Evolutionary conservation across 2,329 filamentous ascomycete genomes (phyloP), one percentile per base, ranked within the genome.

Genomic region (Colletotrichum horii): DNA sequence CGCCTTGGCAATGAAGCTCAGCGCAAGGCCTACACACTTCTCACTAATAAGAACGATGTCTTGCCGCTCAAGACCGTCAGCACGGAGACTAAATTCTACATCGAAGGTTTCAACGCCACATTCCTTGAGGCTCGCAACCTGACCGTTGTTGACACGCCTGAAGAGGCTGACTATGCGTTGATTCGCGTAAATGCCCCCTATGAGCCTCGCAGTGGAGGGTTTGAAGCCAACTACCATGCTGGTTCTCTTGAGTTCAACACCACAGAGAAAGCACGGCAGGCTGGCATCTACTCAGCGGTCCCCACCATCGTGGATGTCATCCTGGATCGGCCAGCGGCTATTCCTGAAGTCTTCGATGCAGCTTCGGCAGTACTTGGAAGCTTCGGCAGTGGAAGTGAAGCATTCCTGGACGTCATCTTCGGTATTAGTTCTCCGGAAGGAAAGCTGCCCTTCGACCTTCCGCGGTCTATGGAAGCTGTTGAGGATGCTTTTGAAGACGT

Each of bases 361-460:
- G 85, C 85, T 3, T 79, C 82, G 2, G 86, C 86, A 6, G 71
- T 88, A 9, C 76, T 87, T 30, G 86, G 79, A 8, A 88, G 83
- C 76, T 88, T 83, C 67, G 86, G 86, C 0, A 84, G 83, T 38
- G 81, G 83, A 19, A 79, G 80, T 0, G 83, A 87, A 6, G 87
- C 87, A 0, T 86, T 88, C 71, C 70, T 89, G 6, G 86, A 88
- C 75, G 82, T 89, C 1, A 55, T 88, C 0, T 87, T 88, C 68
- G 82, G 81, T 0, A 77, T 82, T 3, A 82, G 81, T 9, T 78
- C 79, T 15, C 88, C 88, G 0, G 78, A 84, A 71, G 87, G 88
- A 0, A 84, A 81, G 78, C 75, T 88, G 70, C 86, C 86, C 0
- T 87, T 88, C 78, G 88, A 89, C 78, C 70, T 90, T 38, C 87